phyloP scores from a whole-genome alignment of 768 basidiomycete genomes.

The Coprinopsis strossmayeri region DNA sequence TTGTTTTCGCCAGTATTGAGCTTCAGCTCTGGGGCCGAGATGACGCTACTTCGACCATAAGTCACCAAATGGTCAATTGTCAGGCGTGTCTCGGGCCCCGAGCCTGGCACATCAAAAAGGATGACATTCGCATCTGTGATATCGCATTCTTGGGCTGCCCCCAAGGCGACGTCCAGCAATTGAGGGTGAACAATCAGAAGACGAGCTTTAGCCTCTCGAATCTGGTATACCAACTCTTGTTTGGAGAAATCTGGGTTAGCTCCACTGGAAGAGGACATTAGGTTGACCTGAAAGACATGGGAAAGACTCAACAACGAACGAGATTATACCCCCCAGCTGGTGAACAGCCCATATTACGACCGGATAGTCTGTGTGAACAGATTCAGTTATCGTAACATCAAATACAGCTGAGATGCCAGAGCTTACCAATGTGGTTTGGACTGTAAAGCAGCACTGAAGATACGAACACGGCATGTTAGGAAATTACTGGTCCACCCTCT shows the following conservation, averaged over 20 bases:
- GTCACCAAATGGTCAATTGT: conserved; percentile 43
- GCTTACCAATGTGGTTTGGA: conserved; percentile 58
- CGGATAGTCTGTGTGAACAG: conserved; percentile 38
- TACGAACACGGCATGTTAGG: background rate
- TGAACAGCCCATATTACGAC: conserved; percentile 53
- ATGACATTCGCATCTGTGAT: conserved; percentile 37
- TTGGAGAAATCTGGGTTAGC: conserved; percentile 55
- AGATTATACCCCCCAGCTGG: conserved; percentile 48
- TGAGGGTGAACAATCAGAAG: conserved; percentile 44
- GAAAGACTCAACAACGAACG: conserved; percentile 30
- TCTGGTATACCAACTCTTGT: conserved; percentile 51
- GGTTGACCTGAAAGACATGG: background rate
- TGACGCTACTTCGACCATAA: conserved; percentile 34
- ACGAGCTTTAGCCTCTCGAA: conserved; percentile 40
- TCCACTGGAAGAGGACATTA: conserved; percentile 28
- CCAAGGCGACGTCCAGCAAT: conserved; percentile 31
- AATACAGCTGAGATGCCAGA: background rate
- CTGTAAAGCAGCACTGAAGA: conserved; percentile 54
- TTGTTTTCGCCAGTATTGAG: conserved; percentile 55
- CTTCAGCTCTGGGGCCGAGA: conserved; percentile 41
- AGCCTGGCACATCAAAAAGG: conserved; percentile 28
- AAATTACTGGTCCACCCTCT: background rate
- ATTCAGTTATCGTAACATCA: background rate
- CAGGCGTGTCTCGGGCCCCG: conserved; percentile 13
- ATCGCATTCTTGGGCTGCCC: conserved; percentile 31